A percentile compares a stretch with the other conserved stretches of the same genome.
These are phyloP conservation scores for Yarrowia sp. DNA, from an alignment of 805 yeast species.

Conservation along the genomic window DNA sequence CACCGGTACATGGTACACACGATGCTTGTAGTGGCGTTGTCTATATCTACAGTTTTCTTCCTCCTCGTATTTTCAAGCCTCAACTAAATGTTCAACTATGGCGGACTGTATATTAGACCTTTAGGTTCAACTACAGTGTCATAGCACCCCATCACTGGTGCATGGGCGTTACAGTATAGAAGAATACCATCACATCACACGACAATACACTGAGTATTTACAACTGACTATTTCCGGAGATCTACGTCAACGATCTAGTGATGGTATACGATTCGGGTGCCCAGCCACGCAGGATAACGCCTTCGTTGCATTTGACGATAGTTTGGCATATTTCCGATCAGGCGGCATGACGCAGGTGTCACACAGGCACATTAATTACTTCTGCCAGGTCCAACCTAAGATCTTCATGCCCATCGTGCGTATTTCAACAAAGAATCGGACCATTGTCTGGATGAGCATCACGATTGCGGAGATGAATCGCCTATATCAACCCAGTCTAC, in stretches of 20 bases:
- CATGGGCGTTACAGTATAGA: too few relatives aligned
- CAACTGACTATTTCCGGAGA: neutral
- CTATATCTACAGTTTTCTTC: too few relatives aligned
- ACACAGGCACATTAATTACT: neutral
- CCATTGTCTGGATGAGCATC: neutral
- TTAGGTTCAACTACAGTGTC: neutral
- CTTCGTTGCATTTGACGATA: neutral
- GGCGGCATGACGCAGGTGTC: neutral
- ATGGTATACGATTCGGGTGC: neutral
- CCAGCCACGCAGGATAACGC: slow-evolving; percentile 4
- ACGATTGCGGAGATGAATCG: too few relatives aligned
- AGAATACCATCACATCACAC: neutral
- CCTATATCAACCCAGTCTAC: too few relatives aligned
- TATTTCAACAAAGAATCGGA: neutral
- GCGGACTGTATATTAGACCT: too few relatives aligned
- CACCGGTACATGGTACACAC: too few relatives aligned
- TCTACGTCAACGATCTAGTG: neutral
- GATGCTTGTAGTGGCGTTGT: too few relatives aligned
- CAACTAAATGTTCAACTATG: too few relatives aligned
- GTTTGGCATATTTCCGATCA: neutral
- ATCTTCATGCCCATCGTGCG: neutral
- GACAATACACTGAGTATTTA: neutral
- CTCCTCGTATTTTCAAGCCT: too few relatives aligned
- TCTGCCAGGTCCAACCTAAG: neutral
- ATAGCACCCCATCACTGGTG: neutral